Conservation (phyloP, 208 protist species). For the Trypanosoma caninum region DNA sequence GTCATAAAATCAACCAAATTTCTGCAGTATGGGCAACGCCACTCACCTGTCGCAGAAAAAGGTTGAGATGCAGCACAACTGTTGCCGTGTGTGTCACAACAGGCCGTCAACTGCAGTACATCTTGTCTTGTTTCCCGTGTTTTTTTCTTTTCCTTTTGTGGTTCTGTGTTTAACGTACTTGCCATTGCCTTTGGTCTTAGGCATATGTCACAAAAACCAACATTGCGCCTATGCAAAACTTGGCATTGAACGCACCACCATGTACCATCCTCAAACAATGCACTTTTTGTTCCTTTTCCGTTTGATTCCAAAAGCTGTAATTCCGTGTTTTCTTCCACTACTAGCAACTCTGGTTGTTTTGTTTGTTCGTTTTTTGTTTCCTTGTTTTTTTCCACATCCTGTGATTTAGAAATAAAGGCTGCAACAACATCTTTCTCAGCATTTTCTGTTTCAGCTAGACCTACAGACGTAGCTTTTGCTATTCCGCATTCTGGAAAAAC, state of each 20-base stretch:
- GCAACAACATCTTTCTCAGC: no score
- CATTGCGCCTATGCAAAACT: conserved; percentile 75
- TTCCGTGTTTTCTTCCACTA: not conserved
- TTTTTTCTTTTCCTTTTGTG: not conserved
- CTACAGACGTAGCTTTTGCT: not conserved
- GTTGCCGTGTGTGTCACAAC: no score
- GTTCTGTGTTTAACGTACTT: not conserved
- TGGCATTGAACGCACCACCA: conserved; percentile 82
- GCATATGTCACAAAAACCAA: conserved; percentile 83
- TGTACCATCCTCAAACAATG: conserved; percentile 24
- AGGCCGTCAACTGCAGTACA: not conserved
- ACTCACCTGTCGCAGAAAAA: conserved; percentile 33
- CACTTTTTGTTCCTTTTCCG: not conserved
- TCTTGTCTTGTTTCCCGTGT: not conserved
- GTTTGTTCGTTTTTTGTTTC: not conserved
- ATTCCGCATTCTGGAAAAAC: not conserved
- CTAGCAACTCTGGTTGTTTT: not conserved
- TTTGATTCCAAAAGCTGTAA: not conserved
- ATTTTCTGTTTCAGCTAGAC: not conserved
- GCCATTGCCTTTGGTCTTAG: conserved; percentile 35
- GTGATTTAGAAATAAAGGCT: no score
- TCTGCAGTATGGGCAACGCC: conserved; percentile 83
- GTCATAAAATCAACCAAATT: conserved; percentile 26
- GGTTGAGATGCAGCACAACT: conserved; percentile 2
- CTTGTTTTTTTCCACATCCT: not conserved